Evolutionary conservation across 1,284 basidiomycete genomes (phyloP).

Genomic region (Ustilago nuda): DNA sequence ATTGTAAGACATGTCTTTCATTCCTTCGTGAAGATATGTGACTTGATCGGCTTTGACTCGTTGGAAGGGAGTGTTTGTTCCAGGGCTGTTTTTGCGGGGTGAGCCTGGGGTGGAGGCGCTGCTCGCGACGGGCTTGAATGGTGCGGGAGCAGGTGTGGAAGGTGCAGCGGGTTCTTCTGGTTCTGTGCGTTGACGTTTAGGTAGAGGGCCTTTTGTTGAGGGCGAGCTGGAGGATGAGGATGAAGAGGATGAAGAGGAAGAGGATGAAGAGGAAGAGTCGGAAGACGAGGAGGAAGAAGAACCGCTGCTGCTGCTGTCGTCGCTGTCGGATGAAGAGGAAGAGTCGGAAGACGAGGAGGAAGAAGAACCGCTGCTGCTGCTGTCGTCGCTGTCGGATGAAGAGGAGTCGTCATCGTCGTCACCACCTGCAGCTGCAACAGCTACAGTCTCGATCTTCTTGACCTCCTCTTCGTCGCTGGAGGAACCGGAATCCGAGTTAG

Average conservation of each 20-base stretch:
- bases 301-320: conserved; percentile 23
- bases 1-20: conserved; percentile 85
- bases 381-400: conserved; percentile 16
- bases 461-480: conserved; percentile 20
- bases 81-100: conserved; percentile 15
- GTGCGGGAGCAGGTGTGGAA: conserved; percentile 1
- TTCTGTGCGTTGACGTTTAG: conserved; percentile 38
- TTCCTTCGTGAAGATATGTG: conserved; percentile 73
- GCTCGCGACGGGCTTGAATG: conserved; percentile 15
- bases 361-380: conserved; percentile 15
- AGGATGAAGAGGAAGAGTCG: neutral
- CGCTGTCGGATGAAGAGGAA: conserved; percentile 14
- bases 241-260: neutral
- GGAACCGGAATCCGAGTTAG: conserved; percentile 26
- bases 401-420: conserved; percentile 18
- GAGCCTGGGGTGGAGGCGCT: conserved; percentile 8
- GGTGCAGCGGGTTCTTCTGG: conserved; percentile 1
- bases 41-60: conserved; percentile 81
- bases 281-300: conserved; percentile 1
- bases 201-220: conserved; percentile 32
- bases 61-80: conserved; percentile 75
- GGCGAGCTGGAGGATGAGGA: conserved; percentile 18
- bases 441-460: neutral
- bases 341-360: conserved; percentile 2
- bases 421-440: conserved; percentile 9